A percentile compares a stretch with the other conserved stretches of the same genome.
Conservation (phyloP, 805 yeast species). For the Candida argentea region DNA sequence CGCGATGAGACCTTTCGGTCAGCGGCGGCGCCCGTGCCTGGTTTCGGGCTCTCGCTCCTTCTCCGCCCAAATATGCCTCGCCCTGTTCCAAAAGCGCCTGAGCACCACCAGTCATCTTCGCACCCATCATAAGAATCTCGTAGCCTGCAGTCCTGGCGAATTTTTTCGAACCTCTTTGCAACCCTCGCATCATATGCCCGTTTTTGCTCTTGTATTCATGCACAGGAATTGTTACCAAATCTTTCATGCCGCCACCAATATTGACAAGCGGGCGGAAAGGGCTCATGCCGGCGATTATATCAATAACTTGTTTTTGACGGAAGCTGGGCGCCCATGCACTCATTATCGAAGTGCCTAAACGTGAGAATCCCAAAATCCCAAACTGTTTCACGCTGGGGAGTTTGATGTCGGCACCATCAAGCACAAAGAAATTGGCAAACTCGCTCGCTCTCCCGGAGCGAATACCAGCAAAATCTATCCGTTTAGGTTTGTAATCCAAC, state of each 20-base stretch:
- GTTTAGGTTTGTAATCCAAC: constrained; percentile 88
- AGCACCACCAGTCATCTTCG: constrained; percentile 79
- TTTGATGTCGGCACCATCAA: constrained; percentile 74
- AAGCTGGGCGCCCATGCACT: constrained; percentile 87
- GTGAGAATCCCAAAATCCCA: constrained; percentile 70
- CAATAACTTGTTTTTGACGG: constrained; percentile 66
- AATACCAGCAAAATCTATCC: constrained; percentile 73
- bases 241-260: constrained; percentile 69
- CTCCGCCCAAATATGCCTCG: constrained; percentile 71
- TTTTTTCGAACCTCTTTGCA: constrained; percentile 64
- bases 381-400: constrained; percentile 53
- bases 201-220: constrained; percentile 68
- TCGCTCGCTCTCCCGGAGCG: constrained; percentile 82
- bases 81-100: constrained; percentile 72
- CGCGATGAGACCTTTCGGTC: constrained; percentile 1
- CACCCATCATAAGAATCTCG: constrained; percentile 74
- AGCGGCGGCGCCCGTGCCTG: too few relatives aligned
- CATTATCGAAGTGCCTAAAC: constrained; percentile 44
- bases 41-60: constrained; percentile 44
- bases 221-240: constrained; percentile 63
- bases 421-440: constrained; percentile 75
- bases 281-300: constrained; percentile 74
- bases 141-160: constrained; percentile 74
- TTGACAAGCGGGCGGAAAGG: constrained; percentile 71
- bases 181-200: constrained; percentile 55